phyloP scores from a whole-genome alignment of 2,329 filamentous ascomycete genomes.

The Xylogone sp. region DNA sequence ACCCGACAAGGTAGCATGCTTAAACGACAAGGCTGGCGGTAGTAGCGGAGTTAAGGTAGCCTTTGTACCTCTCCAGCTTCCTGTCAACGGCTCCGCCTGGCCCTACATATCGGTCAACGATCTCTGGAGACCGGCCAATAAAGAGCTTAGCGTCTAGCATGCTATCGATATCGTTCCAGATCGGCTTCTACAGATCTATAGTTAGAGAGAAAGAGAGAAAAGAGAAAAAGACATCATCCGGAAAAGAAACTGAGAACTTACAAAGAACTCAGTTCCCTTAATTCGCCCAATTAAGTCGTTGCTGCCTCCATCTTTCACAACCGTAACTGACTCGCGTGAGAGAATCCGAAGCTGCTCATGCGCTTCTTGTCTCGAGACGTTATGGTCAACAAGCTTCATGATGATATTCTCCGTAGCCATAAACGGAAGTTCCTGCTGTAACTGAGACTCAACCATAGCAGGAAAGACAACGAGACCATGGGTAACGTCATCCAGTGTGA shows the following conservation, averaged over 20 bases:
- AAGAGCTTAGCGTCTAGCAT: background rate
- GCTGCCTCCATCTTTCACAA: background rate
- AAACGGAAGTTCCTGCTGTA: conserved; percentile 60
- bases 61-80: background rate
- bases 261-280: conserved; percentile 1
- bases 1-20: background rate
- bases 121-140: background rate
- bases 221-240: background rate
- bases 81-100: background rate
- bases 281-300: conserved; percentile 3
- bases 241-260: background rate
- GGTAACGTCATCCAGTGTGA: conserved; percentile 64
- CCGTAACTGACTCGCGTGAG: background rate
- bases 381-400: conserved; percentile 61
- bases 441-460: conserved; percentile 54
- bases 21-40: background rate
- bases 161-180: background rate
- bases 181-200: background rate
- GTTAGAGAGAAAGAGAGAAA: too few relatives aligned
- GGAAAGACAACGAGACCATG: conserved; percentile 77
- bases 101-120: background rate
- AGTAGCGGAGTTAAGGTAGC: background rate
- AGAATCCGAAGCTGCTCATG: conserved; percentile 86
- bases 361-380: conserved; percentile 65
- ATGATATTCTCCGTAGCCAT: conserved; percentile 75